phyloP scores from a whole-genome alignment of 2,329 filamentous ascomycete genomes.

The Cytospora chrysosperma region DNA sequence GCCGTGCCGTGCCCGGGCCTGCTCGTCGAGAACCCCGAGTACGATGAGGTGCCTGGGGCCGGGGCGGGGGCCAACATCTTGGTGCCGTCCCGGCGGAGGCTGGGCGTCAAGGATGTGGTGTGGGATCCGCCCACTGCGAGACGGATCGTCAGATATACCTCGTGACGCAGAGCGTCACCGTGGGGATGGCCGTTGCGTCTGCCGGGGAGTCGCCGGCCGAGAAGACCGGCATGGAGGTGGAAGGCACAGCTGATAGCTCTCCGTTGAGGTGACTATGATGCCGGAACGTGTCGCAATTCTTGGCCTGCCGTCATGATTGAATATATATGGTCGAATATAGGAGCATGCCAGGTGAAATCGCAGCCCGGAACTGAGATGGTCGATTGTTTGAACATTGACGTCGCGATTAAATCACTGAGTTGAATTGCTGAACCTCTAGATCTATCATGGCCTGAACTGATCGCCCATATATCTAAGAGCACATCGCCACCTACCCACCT shows the following conservation, averaged over 20 bases:
- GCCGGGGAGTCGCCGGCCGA: no score
- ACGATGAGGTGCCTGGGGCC: constrained; percentile 28
- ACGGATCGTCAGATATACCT: constrained; percentile 25
- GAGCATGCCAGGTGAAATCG: neutral
- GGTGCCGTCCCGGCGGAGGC: constrained; percentile 31
- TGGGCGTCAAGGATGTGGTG: constrained; percentile 36
- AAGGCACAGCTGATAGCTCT: neutral
- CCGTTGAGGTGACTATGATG: no score
- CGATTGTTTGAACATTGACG: neutral
- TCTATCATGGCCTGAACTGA: neutral
- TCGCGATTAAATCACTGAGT: neutral
- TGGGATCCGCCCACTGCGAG: constrained; percentile 39
- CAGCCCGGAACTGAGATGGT: neutral
- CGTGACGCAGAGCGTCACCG: neutral
- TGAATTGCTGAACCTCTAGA: neutral
- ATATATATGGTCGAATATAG: neutral
- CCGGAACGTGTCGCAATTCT: no score
- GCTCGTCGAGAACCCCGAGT: constrained; percentile 29
- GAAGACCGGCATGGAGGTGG: neutral
- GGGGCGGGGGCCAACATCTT: neutral
- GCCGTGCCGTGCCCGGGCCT: constrained; percentile 29
- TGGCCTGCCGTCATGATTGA: neutral
- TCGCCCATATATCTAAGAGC: constrained; percentile 13
- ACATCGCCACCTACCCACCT: neutral
- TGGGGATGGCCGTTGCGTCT: no score